Conservation (phyloP, 352 stramenopile species). For the Phytopythium ostracodes region DNA sequence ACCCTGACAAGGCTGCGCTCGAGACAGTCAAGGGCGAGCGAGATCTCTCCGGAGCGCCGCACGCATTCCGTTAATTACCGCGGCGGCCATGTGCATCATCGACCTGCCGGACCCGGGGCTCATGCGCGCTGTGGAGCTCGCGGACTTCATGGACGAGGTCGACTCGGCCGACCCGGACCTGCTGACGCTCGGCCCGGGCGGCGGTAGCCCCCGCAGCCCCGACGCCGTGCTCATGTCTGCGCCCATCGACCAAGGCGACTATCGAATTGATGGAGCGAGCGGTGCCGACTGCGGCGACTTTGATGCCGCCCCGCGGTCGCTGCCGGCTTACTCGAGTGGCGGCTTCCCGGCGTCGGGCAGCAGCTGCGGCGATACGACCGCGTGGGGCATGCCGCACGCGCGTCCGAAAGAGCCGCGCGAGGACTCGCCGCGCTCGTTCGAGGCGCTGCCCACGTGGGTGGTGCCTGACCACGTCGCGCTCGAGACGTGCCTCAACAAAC, state of each 20-base stretch:
- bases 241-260: slow-evolving; percentile 15
- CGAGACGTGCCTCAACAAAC: background rate
- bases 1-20: too few species aligned
- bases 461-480: slow-evolving; percentile 7
- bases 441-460: slow-evolving; percentile 2
- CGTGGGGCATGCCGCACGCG: background rate
- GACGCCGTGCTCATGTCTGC: slow-evolving; percentile 28
- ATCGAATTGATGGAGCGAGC: slow-evolving; percentile 6
- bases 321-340: slow-evolving; percentile 12
- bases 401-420: background rate
- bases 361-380: background rate
- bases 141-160: slow-evolving; percentile 7
- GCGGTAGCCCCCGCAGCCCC: slow-evolving; percentile 12
- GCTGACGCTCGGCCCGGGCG: slow-evolving; percentile 5
- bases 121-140: slow-evolving; percentile 8
- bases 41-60: too few species aligned
- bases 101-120: slow-evolving; percentile 1
- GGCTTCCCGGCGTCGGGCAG: slow-evolving; percentile 11
- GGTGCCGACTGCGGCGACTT: background rate
- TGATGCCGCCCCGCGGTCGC: background rate
- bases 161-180: slow-evolving; percentile 8
- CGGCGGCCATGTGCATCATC: slow-evolving; percentile 3
- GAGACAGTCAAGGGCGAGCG: too few species aligned
- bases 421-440: background rate
- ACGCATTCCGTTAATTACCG: too few species aligned